Base-by-base conservation (phyloP, 139 green algal species). In the Astrephomene gubernaculifera region DNA sequence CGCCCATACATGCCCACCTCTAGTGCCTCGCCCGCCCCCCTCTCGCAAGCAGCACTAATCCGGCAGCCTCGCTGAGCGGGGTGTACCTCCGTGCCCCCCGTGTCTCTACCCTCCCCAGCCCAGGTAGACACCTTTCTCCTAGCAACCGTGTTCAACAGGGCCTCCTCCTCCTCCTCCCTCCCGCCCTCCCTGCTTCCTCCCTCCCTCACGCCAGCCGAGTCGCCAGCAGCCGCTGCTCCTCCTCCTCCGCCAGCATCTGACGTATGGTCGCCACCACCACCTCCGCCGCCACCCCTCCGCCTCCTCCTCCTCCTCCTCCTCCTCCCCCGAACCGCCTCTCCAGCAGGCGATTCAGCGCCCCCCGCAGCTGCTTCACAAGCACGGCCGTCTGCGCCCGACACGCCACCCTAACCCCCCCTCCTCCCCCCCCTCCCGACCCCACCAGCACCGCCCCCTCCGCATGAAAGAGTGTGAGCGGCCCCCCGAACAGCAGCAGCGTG, bases 401-500 rank as follows among this genome's bases (percentile, higher is more conserved):
- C 6, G 45, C 44, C n/a, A 87, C 14, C 1, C 70, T 61, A 12
- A 71, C 87, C 31, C 63, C 64, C 31, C 94, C 81, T 17, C 89
- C 75, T 24, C 97, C 71, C 92, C 94, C 97, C 60, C 90, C 90
- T 70, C 96, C 70, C 8, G 25, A 24, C 27, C 70, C 97, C 38
- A 99, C 81, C 54, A 92, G 36, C 19, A 98, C 93, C 7, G 71
- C 79, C 5, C 90, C 91, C n/a, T 84, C 85, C 60, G 92, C 86
- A 85, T 98, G 94, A 70, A 91, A 73, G 39, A 97, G 89, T 0
- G 90, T 73, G 24, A 98, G 86, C 2, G 80, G 53, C 0, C 94
- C 94, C 0, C 95, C 95, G 86, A 99, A 98, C 8, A 99, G 93
- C 78, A 99, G 89, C 53, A 99, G 90, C 25, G 93, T 84, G 27